Conservation (phyloP, 768 basidiomycete genomes). For the Mycena belliarum region DNA sequence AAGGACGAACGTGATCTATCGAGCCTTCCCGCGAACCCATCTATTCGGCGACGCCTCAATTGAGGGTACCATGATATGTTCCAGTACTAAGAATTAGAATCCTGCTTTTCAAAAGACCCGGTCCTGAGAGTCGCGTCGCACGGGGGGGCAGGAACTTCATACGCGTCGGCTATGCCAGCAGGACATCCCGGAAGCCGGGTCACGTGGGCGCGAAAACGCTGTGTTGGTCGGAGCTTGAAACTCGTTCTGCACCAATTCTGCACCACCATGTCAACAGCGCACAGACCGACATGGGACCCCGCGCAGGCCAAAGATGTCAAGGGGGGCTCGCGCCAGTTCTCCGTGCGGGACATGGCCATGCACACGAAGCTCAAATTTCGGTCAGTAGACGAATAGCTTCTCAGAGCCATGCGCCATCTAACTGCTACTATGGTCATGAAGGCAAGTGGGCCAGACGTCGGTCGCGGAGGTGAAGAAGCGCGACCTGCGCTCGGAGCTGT, state of each 20-base stretch:
- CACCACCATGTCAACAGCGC: constrained; percentile 77
- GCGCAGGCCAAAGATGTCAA: constrained; percentile 92
- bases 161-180: too few species aligned
- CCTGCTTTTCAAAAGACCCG: too few species aligned
- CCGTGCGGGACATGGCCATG: constrained; percentile 89
- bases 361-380: constrained; percentile 99
- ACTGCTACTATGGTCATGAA: constrained; percentile 28
- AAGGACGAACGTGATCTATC: too few species aligned
- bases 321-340: constrained; percentile 90
- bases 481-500: constrained; percentile 82
- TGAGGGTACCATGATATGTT: too few species aligned
- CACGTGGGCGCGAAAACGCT: too few species aligned
- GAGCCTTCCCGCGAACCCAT: too few species aligned
- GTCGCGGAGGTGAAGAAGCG: constrained; percentile 70
- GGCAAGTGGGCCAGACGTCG: constrained; percentile 91
- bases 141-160: too few species aligned
- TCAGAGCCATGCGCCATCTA: background rate
- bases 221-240: constrained; percentile 9
- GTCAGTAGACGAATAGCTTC: constrained; percentile 37
- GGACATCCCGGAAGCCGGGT: too few species aligned
- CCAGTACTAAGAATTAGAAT: too few species aligned
- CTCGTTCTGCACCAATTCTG: background rate
- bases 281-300: constrained; percentile 97
- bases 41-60: too few species aligned
- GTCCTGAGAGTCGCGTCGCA: too few species aligned